A percentile compares a stretch with the other conserved stretches of the same genome.
Evolutionary conservation across 352 stramenopile species (phyloP).

Genomic region (Globisporangium heterothallicum): DNA sequence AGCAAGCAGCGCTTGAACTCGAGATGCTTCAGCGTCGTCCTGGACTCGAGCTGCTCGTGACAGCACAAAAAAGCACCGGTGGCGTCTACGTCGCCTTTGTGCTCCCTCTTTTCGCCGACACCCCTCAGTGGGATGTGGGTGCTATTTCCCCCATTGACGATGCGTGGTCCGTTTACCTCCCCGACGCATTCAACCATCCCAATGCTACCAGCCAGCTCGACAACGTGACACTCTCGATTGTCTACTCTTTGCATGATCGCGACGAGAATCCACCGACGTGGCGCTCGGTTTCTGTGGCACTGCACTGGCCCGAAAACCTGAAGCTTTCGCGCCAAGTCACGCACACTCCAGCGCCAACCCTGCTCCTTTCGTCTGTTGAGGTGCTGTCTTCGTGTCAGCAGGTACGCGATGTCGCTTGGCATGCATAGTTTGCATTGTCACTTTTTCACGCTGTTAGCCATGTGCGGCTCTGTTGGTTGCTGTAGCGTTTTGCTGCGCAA

Average conservation of each 20-base stretch:
- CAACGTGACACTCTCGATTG: slow-evolving; percentile 2
- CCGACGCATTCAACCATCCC: slow-evolving; percentile 21
- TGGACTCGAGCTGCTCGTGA: slow-evolving; percentile 27
- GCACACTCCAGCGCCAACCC: slow-evolving; percentile 20
- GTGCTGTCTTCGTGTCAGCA: slow-evolving; percentile 28
- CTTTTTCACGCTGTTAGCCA: not conserved
- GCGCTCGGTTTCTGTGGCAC: not conserved
- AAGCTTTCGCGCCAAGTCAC: slow-evolving; percentile 35
- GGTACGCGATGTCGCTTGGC: no score
- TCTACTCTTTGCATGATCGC: slow-evolving; percentile 2
- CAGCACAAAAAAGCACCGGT: not conserved
- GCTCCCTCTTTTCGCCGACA: slow-evolving; percentile 26
- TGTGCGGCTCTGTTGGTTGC: not conserved
- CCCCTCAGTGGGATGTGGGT: slow-evolving; percentile 18
- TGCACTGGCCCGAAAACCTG: slow-evolving; percentile 31
- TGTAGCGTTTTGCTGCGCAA: slow-evolving; percentile 32
- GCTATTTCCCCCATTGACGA: slow-evolving; percentile 7
- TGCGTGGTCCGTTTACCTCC: slow-evolving; percentile 17
- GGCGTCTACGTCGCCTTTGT: slow-evolving; percentile 21
- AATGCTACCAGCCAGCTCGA: slow-evolving; percentile 12
- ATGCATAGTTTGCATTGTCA: no score
- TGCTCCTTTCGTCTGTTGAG: slow-evolving; percentile 28
- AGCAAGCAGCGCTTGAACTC: slow-evolving; percentile 35
- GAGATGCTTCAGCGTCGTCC: slow-evolving; percentile 35
- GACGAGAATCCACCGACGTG: not conserved